A percentile compares a stretch with the other conserved stretches of the same genome.
phyloP scores from a whole-genome alignment of 257 asterid species.

The Apocynum venetum region DNA sequence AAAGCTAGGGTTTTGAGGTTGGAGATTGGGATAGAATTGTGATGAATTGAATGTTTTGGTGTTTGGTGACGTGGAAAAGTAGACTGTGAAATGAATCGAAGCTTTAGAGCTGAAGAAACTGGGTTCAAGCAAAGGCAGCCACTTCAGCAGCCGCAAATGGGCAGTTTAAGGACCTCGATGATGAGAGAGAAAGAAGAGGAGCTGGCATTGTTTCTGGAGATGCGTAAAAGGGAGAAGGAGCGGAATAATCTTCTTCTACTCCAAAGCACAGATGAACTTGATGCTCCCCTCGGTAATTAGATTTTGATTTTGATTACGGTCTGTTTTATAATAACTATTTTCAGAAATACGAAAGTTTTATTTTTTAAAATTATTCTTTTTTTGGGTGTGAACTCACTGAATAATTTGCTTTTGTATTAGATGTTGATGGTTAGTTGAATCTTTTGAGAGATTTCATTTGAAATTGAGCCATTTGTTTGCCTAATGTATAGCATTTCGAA shows the following conservation, averaged over 20 bases:
- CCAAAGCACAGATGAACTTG: slow-evolving; percentile 66
- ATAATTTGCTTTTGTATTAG: slow-evolving; percentile 20
- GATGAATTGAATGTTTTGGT: slow-evolving; percentile 4
- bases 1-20: slow-evolving; percentile 10
- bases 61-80: not conserved
- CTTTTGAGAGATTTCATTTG: slow-evolving; percentile 29
- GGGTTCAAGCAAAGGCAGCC: slow-evolving; percentile 38
- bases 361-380: not conserved
- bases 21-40: not conserved
- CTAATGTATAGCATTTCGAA: slow-evolving; percentile 16
- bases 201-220: slow-evolving; percentile 76
- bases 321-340: not conserved
- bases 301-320: not conserved
- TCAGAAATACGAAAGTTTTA: slow-evolving; percentile 5
- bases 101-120: slow-evolving; percentile 18
- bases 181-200: slow-evolving; percentile 74
- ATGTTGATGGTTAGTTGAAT: slow-evolving; percentile 24
- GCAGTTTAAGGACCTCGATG: slow-evolving; percentile 44
- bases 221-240: slow-evolving; percentile 78
- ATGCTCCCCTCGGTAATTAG: slow-evolving; percentile 58
- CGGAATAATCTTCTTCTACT: slow-evolving; percentile 59
- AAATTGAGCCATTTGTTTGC: slow-evolving; percentile 19
- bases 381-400: slow-evolving; percentile 19
- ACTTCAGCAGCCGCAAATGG: slow-evolving; percentile 24
- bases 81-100: slow-evolving; percentile 12